These are phyloP conservation scores for Diaporthe vexans DNA, from an alignment of 2,329 filamentous ascomycete genomes.

Conservation along the genomic window DNA sequence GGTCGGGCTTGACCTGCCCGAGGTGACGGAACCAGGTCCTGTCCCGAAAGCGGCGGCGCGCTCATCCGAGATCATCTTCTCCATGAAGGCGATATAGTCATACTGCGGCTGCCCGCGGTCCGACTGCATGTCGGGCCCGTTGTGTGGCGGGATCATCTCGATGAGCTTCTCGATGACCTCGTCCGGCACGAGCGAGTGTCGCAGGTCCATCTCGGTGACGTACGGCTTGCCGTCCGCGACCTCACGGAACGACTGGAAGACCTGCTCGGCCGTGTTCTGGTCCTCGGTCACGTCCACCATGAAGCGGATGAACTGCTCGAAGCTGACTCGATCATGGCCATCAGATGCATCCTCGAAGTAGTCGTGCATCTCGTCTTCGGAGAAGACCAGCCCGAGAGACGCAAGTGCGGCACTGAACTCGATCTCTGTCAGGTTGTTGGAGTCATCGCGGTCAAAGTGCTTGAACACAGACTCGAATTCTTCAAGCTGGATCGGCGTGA, in stretches of 20 bases:
- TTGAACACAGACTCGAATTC: constrained; percentile 99
- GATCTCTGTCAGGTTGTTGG: constrained; percentile 90
- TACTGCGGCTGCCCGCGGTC: constrained; percentile 90
- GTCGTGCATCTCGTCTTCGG: constrained; percentile 97
- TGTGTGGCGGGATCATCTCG: constrained; percentile 86
- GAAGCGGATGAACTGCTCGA: constrained; percentile 99
- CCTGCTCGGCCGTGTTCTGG: constrained; percentile 98
- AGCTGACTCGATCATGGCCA: constrained; percentile 85
- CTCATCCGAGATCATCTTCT: constrained; percentile 76
- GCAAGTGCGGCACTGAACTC: constrained; percentile 97
- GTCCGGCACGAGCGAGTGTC: constrained; percentile 94
- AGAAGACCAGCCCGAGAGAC: constrained; percentile 95
- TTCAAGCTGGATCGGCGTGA: constrained; percentile 97
- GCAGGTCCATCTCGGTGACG: constrained; percentile 96
- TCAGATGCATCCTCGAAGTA: constrained; percentile 91
- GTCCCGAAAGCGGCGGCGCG: constrained; percentile 39
- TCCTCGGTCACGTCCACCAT: constrained; percentile 99
- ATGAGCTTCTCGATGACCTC: constrained; percentile 96
- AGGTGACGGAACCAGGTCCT: constrained; percentile 31
- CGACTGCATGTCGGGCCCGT: constrained; percentile 86
- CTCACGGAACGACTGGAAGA: constrained; percentile 97
- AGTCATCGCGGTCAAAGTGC: constrained; percentile 95
- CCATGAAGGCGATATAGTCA: constrained; percentile 98
- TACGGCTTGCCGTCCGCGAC: constrained; percentile 99
- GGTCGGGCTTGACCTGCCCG: constrained; percentile 41